Evolutionary conservation across 768 basidiomycete species (phyloP).

Genomic region (Tylopilus plumbeoviolaceoides): DNA sequence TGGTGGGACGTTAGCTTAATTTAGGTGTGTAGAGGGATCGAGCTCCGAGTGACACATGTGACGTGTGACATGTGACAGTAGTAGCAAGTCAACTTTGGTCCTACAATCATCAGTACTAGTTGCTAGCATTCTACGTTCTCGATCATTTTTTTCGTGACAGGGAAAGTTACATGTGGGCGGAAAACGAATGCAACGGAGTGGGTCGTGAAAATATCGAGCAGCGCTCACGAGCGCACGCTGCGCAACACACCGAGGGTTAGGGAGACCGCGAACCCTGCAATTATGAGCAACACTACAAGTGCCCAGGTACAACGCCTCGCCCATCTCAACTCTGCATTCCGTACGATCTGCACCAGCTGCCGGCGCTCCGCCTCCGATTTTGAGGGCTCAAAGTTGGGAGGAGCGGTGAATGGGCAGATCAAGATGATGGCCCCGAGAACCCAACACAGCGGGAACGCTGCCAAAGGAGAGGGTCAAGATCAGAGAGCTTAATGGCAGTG

Average conservation of each 20-base stretch:
- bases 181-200: no score
- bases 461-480: not conserved
- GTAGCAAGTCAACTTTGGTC: no score
- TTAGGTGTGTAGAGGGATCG: not conserved
- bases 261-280: not conserved
- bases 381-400: slow-evolving; percentile 11
- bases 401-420: slow-evolving; percentile 37
- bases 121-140: no score
- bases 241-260: no score
- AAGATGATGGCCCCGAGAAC: slow-evolving; percentile 39
- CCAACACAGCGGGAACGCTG: slow-evolving; percentile 52
- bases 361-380: not conserved
- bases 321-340: not conserved
- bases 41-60: no score
- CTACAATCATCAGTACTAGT: no score
- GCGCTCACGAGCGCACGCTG: no score
- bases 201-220: no score
- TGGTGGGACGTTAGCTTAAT: not conserved
- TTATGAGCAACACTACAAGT: not conserved
- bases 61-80: no score
- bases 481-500: not conserved
- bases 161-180: no score
- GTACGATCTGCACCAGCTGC: not conserved
- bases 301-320: not conserved
- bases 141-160: no score